Conservation (phyloP, 1,139 yeast genomes). For the Suhomyces guaymorum region DNA sequence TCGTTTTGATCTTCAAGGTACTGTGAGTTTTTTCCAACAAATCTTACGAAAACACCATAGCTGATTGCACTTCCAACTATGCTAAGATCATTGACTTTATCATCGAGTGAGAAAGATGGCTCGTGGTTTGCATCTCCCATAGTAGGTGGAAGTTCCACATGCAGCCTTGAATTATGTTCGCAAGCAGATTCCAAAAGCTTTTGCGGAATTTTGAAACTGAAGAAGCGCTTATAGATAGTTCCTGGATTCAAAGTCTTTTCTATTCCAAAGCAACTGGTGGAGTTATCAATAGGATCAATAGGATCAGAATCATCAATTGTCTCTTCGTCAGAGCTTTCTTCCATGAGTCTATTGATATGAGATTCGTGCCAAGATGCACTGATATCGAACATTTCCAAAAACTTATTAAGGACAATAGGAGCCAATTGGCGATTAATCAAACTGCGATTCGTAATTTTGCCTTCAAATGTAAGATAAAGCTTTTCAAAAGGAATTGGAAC, state of each 20-base stretch:
- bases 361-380: slow-evolving; percentile 40
- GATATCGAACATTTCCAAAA: slow-evolving; percentile 48
- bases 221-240: slow-evolving; percentile 18
- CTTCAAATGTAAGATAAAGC: slow-evolving; percentile 47
- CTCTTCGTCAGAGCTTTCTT: no score
- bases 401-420: slow-evolving; percentile 24
- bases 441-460: slow-evolving; percentile 26
- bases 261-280: slow-evolving; percentile 18
- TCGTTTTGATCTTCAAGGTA: slow-evolving; percentile 24
- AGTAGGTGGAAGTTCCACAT: slow-evolving; percentile 25
- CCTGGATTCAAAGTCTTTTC: slow-evolving; percentile 13
- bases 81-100: slow-evolving; percentile 21
- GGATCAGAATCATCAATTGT: no score
- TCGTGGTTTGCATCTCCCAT: no score
- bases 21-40: slow-evolving; percentile 24
- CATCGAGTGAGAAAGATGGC: no score
- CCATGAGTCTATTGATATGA: slow-evolving; percentile 34
- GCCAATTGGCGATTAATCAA: slow-evolving; percentile 13
- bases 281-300: slow-evolving; percentile 35
- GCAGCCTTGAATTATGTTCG: slow-evolving; percentile 21
- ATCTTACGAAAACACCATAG: slow-evolving; percentile 25
- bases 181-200: slow-evolving; percentile 25
- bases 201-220: slow-evolving; percentile 27
- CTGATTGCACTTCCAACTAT: slow-evolving; percentile 18
- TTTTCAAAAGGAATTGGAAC: slow-evolving; percentile 38